Evolutionary conservation across 148 eudicot genomes (phyloP).

Genomic region (Camellia japonica): DNA sequence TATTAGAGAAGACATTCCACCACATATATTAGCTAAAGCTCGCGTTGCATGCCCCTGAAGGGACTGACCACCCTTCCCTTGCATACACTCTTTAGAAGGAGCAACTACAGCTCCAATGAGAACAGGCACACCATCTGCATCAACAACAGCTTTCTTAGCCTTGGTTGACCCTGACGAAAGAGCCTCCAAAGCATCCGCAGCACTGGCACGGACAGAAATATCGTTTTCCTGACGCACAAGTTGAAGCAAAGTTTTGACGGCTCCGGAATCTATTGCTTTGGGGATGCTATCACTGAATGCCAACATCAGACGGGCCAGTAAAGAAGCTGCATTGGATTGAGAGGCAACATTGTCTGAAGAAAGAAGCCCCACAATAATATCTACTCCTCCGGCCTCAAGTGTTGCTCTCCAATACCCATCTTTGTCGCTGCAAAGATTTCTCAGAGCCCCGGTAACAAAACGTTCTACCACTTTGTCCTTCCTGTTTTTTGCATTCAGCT

Average conservation of each 20-base stretch:
- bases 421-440: constrained; percentile 78
- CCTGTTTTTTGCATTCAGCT: constrained; percentile 47
- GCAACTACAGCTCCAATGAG: constrained; percentile 76
- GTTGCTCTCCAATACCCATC: constrained; percentile 79
- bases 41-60: constrained; percentile 71
- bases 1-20: constrained; percentile 69
- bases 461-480: constrained; percentile 76
- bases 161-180: constrained; percentile 56
- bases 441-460: constrained; percentile 75
- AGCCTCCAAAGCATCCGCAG: constrained; percentile 85
- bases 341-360: constrained; percentile 57
- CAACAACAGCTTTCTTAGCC: constrained; percentile 63
- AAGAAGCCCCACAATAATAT: constrained; percentile 69
- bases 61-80: constrained; percentile 63
- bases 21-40: constrained; percentile 74
- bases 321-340: constrained; percentile 86
- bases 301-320: constrained; percentile 65
- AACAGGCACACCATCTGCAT: constrained; percentile 64
- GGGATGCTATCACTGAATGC: constrained; percentile 65
- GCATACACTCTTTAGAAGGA: constrained; percentile 84
- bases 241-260: constrained; percentile 53
- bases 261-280: constrained; percentile 69
- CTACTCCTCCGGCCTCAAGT: constrained; percentile 83
- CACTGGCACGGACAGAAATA: constrained; percentile 67
- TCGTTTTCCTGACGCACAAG: constrained; percentile 62